Percentiles rank a stretch among this genome's conserved stretches.
These are phyloP conservation scores for Verticillium longisporum DNA, from an alignment of 2,329 filamentous ascomycete genomes.

Conservation along the genomic window DNA sequence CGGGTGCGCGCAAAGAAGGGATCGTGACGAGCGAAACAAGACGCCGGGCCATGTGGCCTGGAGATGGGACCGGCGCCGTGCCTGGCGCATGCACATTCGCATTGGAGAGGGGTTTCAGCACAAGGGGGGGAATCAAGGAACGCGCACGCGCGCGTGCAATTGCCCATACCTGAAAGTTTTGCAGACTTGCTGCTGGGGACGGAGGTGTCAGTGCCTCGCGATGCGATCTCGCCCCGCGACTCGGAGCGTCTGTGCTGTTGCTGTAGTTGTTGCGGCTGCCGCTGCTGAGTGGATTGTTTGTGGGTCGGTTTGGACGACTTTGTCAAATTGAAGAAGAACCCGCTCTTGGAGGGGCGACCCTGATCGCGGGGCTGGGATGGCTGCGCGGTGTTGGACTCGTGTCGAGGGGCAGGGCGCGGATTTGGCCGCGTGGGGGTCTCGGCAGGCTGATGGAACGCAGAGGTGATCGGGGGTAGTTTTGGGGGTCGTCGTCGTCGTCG, in stretches of 20 bases:
- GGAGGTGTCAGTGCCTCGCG: constrained; percentile 27
- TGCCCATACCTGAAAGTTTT: constrained; percentile 13
- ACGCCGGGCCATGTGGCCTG: neutral
- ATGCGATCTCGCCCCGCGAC: constrained; percentile 28
- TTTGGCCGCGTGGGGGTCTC: constrained; percentile 15
- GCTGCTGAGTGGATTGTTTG: constrained; percentile 10
- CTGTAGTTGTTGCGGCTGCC: constrained; percentile 14
- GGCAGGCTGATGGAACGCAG: constrained; percentile 16
- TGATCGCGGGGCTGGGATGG: constrained; percentile 21
- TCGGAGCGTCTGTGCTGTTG: constrained; percentile 15
- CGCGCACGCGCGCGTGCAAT: neutral
- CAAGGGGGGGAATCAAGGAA: neutral
- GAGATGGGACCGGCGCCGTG: neutral
- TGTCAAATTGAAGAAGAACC: constrained; percentile 44
- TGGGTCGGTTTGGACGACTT: constrained; percentile 20
- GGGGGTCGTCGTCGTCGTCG: constrained; percentile 15
- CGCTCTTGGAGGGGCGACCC: constrained; percentile 37
- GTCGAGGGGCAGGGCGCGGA: constrained; percentile 15
- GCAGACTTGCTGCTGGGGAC: constrained; percentile 10
- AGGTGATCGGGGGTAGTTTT: constrained; percentile 19
- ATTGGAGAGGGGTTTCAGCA: neutral
- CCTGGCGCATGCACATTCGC: neutral
- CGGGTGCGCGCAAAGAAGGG: constrained; percentile 8
- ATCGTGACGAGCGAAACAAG: constrained; percentile 12
- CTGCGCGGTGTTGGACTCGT: constrained; percentile 14